Conservation (phyloP, 1,284 basidiomycete genomes). For the Ceratobasidium sp. region DNA sequence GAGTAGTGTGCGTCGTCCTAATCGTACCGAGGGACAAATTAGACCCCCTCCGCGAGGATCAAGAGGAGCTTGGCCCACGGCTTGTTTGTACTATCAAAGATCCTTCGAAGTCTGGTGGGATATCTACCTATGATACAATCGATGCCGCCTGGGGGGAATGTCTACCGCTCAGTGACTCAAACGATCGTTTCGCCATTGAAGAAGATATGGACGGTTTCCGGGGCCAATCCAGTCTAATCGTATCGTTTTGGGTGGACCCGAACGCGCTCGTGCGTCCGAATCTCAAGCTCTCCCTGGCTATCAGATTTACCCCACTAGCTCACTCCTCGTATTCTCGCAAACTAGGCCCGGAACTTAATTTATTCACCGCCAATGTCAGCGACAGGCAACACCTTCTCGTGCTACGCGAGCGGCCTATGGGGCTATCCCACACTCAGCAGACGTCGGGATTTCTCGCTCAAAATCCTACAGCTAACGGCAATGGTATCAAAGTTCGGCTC, state of each 20-base stretch:
- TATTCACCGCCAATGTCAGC: not conserved
- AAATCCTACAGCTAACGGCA: not conserved
- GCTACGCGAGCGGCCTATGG: conserved; percentile 24
- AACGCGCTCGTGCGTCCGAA: not conserved
- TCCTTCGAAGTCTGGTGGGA: not conserved
- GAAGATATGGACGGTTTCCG: conserved; percentile 8
- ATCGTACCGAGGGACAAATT: conserved; percentile 13
- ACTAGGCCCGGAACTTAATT: not conserved
- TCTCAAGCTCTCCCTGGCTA: not conserved
- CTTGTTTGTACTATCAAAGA: conserved; percentile 3
- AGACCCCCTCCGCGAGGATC: not conserved
- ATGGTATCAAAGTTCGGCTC: not conserved
- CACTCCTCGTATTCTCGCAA: not conserved
- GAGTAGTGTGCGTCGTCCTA: conserved; percentile 10
- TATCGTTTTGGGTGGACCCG: conserved; percentile 14
- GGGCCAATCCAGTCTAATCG: conserved; percentile 8
- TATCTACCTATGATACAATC: not conserved
- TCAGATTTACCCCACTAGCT: not conserved
- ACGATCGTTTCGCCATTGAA: conserved; percentile 13
- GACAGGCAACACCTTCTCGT: not conserved
- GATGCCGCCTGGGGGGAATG: conserved; percentile 24
- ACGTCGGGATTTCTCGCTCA: not conserved
- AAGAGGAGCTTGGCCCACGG: not conserved
- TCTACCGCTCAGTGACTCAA: not conserved
- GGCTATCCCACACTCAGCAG: not conserved